Evolutionary conservation across 495 filamentous ascomycete genomes (phyloP).

Genomic region (Penicillium riverlandense): DNA sequence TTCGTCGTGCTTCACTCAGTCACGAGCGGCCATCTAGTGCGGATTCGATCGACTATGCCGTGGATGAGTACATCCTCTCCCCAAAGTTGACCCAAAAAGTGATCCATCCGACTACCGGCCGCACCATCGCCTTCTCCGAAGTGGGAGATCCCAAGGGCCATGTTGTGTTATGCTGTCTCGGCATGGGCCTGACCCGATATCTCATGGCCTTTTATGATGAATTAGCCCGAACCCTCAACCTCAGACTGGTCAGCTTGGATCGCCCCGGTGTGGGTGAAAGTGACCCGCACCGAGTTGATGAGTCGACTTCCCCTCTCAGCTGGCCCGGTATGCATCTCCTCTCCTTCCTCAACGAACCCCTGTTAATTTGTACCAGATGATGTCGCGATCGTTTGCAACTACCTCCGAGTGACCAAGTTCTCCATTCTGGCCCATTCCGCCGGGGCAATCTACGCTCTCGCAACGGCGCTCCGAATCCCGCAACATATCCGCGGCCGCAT

Average conservation of each 20-base stretch:
- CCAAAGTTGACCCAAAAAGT: constrained; percentile 83
- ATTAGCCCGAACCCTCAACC: constrained; percentile 76
- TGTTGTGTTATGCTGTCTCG: constrained; percentile 93
- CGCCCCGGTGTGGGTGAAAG: constrained; percentile 92
- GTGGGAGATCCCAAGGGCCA: constrained; percentile 89
- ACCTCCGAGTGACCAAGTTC: constrained; percentile 90
- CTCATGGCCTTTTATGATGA: constrained; percentile 98
- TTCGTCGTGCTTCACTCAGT: constrained; percentile 19
- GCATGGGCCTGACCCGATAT: constrained; percentile 95
- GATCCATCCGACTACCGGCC: constrained; percentile 72
- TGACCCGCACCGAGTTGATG: constrained; percentile 65
- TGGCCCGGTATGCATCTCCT: constrained; percentile 71
- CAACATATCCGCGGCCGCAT: constrained; percentile 93
- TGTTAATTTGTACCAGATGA: constrained; percentile 56
- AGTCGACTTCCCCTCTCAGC: constrained; percentile 74
- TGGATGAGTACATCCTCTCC: constrained; percentile 76
- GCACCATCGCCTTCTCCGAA: constrained; percentile 91
- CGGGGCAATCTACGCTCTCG: constrained; percentile 94
- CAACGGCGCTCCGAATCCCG: constrained; percentile 90
- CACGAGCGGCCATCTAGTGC: constrained; percentile 61
- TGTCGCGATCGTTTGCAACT: constrained; percentile 88
- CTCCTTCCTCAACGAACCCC: not conserved
- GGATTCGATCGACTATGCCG: constrained; percentile 83
- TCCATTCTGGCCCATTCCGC: constrained; percentile 97
- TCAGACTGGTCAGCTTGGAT: constrained; percentile 90